These are phyloP conservation scores for Ceratobasidium sp. DNA, from an alignment of 1,284 basidiomycete species.

Conservation along the genomic window DNA sequence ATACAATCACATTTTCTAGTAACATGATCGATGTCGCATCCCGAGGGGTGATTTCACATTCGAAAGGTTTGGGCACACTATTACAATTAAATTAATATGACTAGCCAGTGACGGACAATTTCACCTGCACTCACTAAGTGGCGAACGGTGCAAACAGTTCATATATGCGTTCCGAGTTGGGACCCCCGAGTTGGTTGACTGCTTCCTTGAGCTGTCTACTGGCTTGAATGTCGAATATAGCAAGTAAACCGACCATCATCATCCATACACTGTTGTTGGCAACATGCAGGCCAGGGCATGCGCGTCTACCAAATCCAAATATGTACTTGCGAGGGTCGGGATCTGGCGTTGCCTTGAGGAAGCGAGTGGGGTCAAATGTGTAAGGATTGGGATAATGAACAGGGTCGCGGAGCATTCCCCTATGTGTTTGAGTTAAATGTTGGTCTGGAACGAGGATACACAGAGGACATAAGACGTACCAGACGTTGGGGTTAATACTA, in stretches of 20 bases:
- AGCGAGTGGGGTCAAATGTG: conserved; percentile 38
- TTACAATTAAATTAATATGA: not conserved
- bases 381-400: conserved; percentile 26
- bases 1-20: not conserved
- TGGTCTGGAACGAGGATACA: not conserved
- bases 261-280: conserved; percentile 32
- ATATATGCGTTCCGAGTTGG: not conserved
- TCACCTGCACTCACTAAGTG: not conserved
- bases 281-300: conserved; percentile 38
- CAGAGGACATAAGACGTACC: not conserved
- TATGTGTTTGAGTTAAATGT: not conserved
- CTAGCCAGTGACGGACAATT: not conserved
- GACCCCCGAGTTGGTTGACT: not conserved
- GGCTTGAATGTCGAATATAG: not conserved
- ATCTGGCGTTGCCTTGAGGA: conserved; percentile 32
- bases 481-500: not conserved
- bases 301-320: conserved; percentile 15
- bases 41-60: not conserved
- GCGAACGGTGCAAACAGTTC: not conserved
- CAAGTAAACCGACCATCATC: not conserved
- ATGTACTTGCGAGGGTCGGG: conserved; percentile 29
- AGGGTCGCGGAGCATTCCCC: conserved; percentile 38
- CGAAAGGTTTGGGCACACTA: conserved; percentile 14
- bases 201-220: not conserved
- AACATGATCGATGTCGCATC: not conserved